Conservation (phyloP, 352 stramenopile species). For the Paralagenidium karlingii region DNA sequence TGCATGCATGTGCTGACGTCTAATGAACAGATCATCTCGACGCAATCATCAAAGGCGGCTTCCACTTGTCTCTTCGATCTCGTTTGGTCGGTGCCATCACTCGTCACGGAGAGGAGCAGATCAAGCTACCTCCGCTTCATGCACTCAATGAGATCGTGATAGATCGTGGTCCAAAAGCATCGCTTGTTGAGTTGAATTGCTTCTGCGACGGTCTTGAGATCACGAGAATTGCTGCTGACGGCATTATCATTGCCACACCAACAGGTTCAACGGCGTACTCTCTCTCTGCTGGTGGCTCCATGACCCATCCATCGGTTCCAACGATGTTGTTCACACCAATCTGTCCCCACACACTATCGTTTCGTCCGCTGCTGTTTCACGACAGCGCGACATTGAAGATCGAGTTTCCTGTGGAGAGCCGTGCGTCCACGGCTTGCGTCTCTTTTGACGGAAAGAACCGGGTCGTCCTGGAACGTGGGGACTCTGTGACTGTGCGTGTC, state of each 20-base stretch:
- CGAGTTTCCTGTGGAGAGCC: constrained; percentile 70
- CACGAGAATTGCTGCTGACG: constrained; percentile 92
- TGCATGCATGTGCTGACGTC: background rate
- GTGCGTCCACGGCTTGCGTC: constrained; percentile 58
- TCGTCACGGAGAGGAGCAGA: constrained; percentile 30
- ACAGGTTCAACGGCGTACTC: constrained; percentile 98
- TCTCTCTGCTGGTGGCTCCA: constrained; percentile 94
- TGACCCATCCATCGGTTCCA: constrained; percentile 96
- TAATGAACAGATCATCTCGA: constrained; percentile 65
- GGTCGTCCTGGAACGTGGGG: constrained; percentile 73
- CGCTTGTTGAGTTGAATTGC: constrained; percentile 93
- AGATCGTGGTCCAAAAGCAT: constrained; percentile 83
- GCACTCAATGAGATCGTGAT: constrained; percentile 99
- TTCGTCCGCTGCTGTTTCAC: constrained; percentile 85
- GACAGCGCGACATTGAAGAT: constrained; percentile 87
- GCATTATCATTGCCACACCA: constrained; percentile 97
- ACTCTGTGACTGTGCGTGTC: constrained; percentile 76
- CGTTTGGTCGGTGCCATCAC: constrained; percentile 61
- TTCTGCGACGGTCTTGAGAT: constrained; percentile 95
- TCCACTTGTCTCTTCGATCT: constrained; percentile 75
- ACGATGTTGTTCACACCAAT: constrained; percentile 98
- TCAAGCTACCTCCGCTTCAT: constrained; percentile 47
- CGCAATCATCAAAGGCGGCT: constrained; percentile 64
- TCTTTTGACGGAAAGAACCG: constrained; percentile 89
- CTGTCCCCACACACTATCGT: constrained; percentile 95